Evolutionary conservation across 352 stramenopile species (phyloP).

Genomic region (Globisporangium cystogenes): DNA sequence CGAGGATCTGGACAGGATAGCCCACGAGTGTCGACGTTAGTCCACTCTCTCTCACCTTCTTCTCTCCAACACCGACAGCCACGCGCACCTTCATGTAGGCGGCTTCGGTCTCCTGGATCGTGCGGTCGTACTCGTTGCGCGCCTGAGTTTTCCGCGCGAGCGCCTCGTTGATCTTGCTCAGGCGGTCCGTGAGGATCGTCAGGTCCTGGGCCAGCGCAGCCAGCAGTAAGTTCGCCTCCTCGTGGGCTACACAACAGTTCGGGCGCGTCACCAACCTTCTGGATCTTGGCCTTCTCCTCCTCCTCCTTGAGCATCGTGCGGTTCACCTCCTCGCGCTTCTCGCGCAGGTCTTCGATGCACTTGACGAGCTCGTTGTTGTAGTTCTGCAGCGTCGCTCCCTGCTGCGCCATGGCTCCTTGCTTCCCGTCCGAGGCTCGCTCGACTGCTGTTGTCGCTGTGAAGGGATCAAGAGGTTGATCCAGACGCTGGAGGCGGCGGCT

Average conservation of each 20-base stretch:
- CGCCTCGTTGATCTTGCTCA: conserved; percentile 91
- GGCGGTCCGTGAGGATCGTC: conserved; percentile 85
- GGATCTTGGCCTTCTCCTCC: conserved; percentile 93
- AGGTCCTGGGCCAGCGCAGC: conserved; percentile 47
- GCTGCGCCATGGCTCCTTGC: conserved; percentile 82
- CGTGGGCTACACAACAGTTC: too few species aligned
- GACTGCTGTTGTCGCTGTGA: too few species aligned
- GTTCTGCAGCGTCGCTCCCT: conserved; percentile 92
- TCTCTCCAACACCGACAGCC: not conserved
- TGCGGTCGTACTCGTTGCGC: conserved; percentile 92
- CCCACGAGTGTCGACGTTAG: not conserved
- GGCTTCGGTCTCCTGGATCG: conserved; percentile 92
- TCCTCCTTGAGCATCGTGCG: conserved; percentile 92
- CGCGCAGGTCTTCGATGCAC: conserved; percentile 92
- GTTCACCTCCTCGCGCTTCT: conserved; percentile 91
- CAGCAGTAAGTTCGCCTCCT: not conserved
- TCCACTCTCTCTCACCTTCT: too few species aligned
- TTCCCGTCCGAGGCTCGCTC: too few species aligned
- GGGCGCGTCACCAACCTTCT: too few species aligned
- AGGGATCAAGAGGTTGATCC: too few species aligned
- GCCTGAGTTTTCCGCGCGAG: conserved; percentile 87
- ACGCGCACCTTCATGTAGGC: conserved; percentile 89
- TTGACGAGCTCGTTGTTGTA: conserved; percentile 97
- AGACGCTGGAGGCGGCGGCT: too few species aligned
- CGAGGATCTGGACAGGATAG: conserved; percentile 65